These are phyloP conservation scores for Leishmania tarentolae DNA, from an alignment of 208 protist genomes.

Conservation along the genomic window DNA sequence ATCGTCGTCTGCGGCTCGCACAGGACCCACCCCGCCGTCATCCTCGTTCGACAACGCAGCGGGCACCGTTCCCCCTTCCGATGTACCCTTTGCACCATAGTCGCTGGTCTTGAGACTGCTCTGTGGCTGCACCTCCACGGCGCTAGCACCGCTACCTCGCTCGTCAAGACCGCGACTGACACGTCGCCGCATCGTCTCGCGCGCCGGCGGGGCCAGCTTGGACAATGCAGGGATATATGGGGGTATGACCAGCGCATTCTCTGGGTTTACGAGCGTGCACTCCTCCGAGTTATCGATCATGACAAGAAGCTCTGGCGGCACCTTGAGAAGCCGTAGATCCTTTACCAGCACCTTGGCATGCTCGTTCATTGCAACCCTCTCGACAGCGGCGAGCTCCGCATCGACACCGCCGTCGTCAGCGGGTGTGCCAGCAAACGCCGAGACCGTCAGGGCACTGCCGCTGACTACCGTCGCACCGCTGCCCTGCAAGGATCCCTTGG, in stretches of 20 bases:
- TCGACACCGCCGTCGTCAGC: not conserved
- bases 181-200: slow-evolving; percentile 5
- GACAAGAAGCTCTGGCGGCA: slow-evolving; percentile 81
- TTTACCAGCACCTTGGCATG: slow-evolving; percentile 76
- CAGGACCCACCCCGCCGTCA: not conserved
- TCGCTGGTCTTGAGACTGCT: not conserved
- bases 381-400: not conserved
- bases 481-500: not conserved
- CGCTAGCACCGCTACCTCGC: not conserved
- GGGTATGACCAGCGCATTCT: slow-evolving; percentile 81
- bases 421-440: not conserved
- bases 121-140: not conserved
- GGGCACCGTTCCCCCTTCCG: not conserved
- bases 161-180: not conserved
- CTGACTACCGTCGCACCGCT: not conserved
- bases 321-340: slow-evolving; percentile 81
- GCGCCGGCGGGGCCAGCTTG: not conserved
- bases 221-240: slow-evolving; percentile 71
- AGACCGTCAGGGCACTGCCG: not conserved
- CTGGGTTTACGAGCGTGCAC: slow-evolving; percentile 73
- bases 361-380: slow-evolving; percentile 39
- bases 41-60: not conserved
- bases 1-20: not conserved
- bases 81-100: not conserved
- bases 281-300: slow-evolving; percentile 90